Evolutionary conservation across 306 rosid genomes (phyloP), one percentile per base, ranked within the genome.

Genomic region (Trifolium fragiferum): DNA sequence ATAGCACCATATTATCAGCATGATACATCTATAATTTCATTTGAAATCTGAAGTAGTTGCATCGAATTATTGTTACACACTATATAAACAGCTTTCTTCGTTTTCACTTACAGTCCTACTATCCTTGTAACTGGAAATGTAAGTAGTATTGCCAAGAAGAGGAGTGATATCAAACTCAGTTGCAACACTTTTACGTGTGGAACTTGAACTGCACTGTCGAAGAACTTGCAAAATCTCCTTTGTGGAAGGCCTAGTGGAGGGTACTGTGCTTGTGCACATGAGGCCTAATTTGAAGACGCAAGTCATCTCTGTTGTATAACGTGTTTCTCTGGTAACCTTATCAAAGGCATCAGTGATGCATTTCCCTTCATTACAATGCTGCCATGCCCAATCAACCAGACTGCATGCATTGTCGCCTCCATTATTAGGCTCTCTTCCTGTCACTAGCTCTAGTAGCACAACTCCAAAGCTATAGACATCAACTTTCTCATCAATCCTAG

Each of bases 381-480:
- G 80, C 93, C 93, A 84, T 62, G 90, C 89, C 98, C 98, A 89
- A 33, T 89, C 96, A 60, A 88, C 97, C 16, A 91, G 75, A 86
- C 81, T 86, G 82, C 78, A 75, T 27, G 66, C 84, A 12, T 86
- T 66, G 71, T 93, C 92, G 1, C 83, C 84, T 57, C 84, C 86
- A 4, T 63, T 8, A 32, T 80, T 81, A 15, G 98, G 79, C 68
- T 86, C 81, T 76, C 85, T 93, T 64, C 98, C 97, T 0, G 98
- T 91, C 19, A 83, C 86, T 25, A 93, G 92, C 78, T 90, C 98
- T 6, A 90, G 79, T 10, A 91, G 96, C 11, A 93, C 98, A 12
- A 93, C 97, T 14, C 98, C 98, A 37, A 89, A 91, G 81, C 97
- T 88, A 47, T 78, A 93, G 10, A 91, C 90, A 71, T 91, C 97